These are phyloP conservation scores for Vicia villosa DNA, from an alignment of 306 rosid species.

Conservation along the genomic window DNA sequence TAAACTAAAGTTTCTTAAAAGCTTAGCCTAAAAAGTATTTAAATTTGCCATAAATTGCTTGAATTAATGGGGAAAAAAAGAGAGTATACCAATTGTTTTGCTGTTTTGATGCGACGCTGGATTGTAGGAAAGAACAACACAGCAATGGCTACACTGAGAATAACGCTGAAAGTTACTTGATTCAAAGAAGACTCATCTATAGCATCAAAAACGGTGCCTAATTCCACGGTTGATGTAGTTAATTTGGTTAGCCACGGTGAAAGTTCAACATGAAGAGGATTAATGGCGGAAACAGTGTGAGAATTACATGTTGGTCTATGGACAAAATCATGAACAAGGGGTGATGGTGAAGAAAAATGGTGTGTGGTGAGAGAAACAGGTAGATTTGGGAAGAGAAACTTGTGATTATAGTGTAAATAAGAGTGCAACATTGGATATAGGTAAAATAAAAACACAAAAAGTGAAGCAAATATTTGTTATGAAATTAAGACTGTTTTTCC, in stretches of 20 bases:
- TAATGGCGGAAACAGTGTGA: not conserved
- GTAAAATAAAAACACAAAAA: not conserved
- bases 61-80: not conserved
- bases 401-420: not conserved
- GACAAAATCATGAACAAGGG: not conserved
- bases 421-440: constrained; percentile 2
- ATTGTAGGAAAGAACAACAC: constrained; percentile 64
- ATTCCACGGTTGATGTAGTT: constrained; percentile 32
- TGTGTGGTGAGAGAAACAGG: not conserved
- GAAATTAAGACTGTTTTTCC: not conserved
- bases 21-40: not conserved
- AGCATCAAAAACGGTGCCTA: constrained; percentile 51
- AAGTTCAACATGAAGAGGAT: constrained; percentile 27
- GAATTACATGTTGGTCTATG: not conserved
- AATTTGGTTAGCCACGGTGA: constrained; percentile 44
- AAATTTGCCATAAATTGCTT: not conserved
- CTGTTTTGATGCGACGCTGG: constrained; percentile 66
- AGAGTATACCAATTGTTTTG: constrained; percentile 62
- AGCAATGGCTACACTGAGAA: constrained; percentile 61
- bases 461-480: not conserved
- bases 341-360: not conserved
- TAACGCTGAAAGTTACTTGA: constrained; percentile 64
- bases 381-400: constrained; percentile 1
- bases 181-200: constrained; percentile 54
- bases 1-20: not conserved